Conservation (phyloP, 2,329 filamentous ascomycete species). For the Colletotrichum scovillei region DNA sequence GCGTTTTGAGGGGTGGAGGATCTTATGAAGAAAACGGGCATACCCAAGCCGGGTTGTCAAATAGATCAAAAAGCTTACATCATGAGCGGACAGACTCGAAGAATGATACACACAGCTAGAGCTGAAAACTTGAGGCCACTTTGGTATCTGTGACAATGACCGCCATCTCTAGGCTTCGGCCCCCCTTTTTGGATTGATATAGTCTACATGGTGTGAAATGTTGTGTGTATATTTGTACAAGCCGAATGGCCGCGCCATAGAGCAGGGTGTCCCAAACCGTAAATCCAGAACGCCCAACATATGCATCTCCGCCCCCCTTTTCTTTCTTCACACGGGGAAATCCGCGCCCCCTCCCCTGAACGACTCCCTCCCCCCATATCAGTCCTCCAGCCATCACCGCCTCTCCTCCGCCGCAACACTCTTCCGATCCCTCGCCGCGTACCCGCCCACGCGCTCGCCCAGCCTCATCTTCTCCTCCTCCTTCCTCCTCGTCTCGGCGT, state of each 20-base stretch:
- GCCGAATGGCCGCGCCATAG: conserved; percentile 30
- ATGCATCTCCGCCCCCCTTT: conserved; percentile 22
- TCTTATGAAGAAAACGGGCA: conserved; percentile 5
- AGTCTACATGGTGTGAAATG: conserved; percentile 27
- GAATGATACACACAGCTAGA: background rate
- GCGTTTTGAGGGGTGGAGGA: conserved; percentile 14
- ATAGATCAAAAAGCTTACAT: conserved; percentile 21
- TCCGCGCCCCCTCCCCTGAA: background rate
- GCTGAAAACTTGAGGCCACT: conserved; percentile 1
- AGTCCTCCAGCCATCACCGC: background rate
- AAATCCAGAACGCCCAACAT: conserved; percentile 33
- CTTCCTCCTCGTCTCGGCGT: conserved; percentile 59
- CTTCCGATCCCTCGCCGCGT: conserved; percentile 53
- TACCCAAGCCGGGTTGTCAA: background rate
- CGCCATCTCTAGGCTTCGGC: conserved; percentile 7
- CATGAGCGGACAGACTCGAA: background rate
- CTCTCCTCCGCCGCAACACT: conserved; percentile 32
- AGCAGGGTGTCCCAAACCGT: conserved; percentile 34
- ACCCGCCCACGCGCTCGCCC: conserved; percentile 67
- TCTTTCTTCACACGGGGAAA: background rate
- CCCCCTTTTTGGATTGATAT: conserved; percentile 21
- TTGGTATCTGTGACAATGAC: background rate
- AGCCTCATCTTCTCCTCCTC: conserved; percentile 63
- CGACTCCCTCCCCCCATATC: background rate
- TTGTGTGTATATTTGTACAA: conserved; percentile 21